Conservation (phyloP, 139 green algal species). For the Mychonastes homosphaera region DNA sequence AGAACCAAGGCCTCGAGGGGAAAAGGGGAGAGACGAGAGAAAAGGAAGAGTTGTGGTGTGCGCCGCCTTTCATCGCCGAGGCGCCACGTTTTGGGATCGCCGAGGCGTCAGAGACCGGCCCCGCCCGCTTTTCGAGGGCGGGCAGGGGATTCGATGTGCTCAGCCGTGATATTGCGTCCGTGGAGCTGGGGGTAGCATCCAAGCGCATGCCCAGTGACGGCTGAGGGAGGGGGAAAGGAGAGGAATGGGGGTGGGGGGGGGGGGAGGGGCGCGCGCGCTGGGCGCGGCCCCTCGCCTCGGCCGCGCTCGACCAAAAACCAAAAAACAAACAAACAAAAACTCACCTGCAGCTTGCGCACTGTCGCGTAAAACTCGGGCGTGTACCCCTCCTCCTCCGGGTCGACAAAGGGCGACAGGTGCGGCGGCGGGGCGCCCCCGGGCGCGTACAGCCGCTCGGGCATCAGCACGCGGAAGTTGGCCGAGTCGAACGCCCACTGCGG, state of each 20-base stretch:
- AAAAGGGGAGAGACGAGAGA: background rate
- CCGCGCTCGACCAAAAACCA: background rate
- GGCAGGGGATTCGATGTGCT: background rate
- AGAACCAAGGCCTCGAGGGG: background rate
- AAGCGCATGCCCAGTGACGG: background rate
- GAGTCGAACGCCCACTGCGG: constrained; percentile 97
- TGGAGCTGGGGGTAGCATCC: background rate
- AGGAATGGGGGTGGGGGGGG: background rate
- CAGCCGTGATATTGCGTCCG: background rate
- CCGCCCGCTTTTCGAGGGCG: background rate
- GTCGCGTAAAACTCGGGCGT: constrained; percentile 79
- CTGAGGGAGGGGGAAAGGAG: background rate
- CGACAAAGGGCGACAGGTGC: constrained; percentile 96
- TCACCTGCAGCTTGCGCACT: constrained; percentile 68
- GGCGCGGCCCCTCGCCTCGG: background rate
- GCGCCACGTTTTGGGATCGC: background rate
- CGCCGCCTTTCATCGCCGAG: background rate
- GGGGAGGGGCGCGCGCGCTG: background rate
- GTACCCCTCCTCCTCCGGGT: constrained; percentile 85
- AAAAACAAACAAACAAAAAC: no score
- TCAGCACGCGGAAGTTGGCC: constrained; percentile 76
- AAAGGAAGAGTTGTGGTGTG: background rate
- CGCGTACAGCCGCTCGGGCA: constrained; percentile 61
- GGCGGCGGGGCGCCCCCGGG: constrained; percentile 72
- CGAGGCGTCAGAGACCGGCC: background rate